Evolutionary conservation across 768 basidiomycete genomes (phyloP).

Genomic region (Boletus sp.): DNA sequence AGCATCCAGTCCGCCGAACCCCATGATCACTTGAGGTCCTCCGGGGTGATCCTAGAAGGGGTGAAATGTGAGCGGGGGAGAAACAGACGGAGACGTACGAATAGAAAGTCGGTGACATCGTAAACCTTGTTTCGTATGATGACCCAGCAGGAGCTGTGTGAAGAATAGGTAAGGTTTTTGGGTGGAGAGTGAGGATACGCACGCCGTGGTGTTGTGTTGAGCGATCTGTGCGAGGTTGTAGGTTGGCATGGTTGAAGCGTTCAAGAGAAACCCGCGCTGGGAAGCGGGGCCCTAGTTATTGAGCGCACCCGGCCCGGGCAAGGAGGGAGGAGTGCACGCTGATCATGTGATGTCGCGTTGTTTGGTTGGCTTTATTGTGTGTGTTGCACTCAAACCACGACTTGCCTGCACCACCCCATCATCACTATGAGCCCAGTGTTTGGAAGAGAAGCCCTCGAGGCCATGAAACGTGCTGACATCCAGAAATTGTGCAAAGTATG

Average conservation of each 20-base stretch:
- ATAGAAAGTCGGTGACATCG: constrained; percentile 78
- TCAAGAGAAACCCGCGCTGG: not conserved
- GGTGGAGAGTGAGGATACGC: constrained; percentile 13
- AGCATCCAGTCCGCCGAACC: constrained; percentile 85
- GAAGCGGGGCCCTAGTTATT: not conserved
- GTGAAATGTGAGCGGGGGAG: not conserved
- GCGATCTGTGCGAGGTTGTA: constrained; percentile 56
- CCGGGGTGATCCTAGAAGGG: constrained; percentile 67
- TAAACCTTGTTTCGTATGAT: constrained; percentile 79
- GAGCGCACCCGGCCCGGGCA: not conserved
- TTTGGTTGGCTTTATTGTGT: constrained; percentile 42
- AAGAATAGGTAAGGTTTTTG: constrained; percentile 7
- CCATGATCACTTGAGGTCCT: constrained; percentile 76
- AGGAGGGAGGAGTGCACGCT: constrained; percentile 3
- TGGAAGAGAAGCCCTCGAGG: constrained; percentile 45
- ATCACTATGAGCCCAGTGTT: constrained; percentile 40
- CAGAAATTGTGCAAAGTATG: constrained; percentile 64
- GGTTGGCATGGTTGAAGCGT: constrained; percentile 30
- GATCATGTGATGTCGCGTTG: constrained; percentile 49
- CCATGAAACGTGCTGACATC: constrained; percentile 49
- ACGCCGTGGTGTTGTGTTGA: constrained; percentile 55
- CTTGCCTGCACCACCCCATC: constrained; percentile 14
- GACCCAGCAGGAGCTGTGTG: constrained; percentile 76
- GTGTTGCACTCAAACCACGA: constrained; percentile 46
- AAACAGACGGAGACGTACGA: constrained; percentile 37